phyloP scores from a whole-genome alignment of 345 rosid species.

The Balakata baccata region DNA sequence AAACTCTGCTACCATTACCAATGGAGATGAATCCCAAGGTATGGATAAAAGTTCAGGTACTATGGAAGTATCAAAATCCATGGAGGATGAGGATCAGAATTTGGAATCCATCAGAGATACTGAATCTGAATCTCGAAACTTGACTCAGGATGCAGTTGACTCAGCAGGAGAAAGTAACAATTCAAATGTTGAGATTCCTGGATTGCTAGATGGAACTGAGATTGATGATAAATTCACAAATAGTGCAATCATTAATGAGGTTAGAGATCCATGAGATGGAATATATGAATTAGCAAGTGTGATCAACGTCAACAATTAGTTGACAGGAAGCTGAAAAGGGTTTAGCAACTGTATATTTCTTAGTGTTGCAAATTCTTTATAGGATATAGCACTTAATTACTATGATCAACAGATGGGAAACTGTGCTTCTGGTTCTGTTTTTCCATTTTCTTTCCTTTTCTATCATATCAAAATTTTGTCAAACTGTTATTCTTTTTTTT shows the following conservation, averaged over 20 bases:
- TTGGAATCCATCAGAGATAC: conserved; percentile 10
- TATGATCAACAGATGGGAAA: background rate
- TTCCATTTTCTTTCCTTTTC: background rate
- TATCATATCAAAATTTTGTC: no score
- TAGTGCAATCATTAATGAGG: background rate
- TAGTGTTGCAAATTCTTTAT: background rate
- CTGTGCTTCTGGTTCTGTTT: background rate
- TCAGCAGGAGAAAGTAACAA: conserved; percentile 5
- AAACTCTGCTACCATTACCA: conserved; percentile 4
- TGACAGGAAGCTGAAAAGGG: no score
- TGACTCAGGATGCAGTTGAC: conserved; percentile 11
- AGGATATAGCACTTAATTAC: background rate
- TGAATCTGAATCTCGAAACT: conserved; percentile 8
- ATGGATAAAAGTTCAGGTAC: no score
- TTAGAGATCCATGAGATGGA: background rate
- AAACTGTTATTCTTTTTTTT: no score
- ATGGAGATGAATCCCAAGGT: background rate
- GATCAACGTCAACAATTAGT: no score
- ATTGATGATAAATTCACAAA: background rate
- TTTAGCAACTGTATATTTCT: background rate
- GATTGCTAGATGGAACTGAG: background rate
- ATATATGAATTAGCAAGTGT: no score
- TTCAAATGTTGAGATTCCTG: background rate
- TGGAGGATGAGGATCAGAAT: background rate
- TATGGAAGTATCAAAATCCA: no score